Evolutionary conservation across 305 asterid genomes (phyloP).

Genomic region (Fraxinus latifolia): DNA sequence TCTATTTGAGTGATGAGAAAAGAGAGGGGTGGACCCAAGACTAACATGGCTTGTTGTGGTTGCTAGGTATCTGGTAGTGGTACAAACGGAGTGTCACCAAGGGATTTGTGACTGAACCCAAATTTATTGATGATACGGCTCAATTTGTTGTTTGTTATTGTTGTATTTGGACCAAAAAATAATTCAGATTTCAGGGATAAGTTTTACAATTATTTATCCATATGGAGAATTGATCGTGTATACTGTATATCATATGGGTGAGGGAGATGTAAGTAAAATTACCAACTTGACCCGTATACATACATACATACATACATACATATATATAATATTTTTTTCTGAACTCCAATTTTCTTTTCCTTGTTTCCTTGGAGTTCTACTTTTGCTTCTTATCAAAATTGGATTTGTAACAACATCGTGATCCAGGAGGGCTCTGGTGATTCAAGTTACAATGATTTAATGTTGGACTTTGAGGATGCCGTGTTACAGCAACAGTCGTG

Average conservation of each 20-base stretch:
- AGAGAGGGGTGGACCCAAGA: background rate
- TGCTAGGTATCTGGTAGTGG: background rate
- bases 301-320: background rate
- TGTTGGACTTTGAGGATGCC: constrained; percentile 91
- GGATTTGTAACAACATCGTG: constrained; percentile 21
- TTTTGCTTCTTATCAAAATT: constrained; percentile 9
- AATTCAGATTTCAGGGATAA: background rate
- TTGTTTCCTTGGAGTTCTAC: constrained; percentile 1
- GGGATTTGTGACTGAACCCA: background rate
- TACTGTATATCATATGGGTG: background rate
- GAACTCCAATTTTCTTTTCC: constrained; percentile 8
- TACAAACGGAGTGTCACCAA: background rate
- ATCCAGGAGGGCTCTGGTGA: constrained; percentile 48
- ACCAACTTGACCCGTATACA: background rate
- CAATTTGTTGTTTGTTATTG: background rate
- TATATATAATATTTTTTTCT: background rate
- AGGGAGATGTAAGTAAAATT: background rate
- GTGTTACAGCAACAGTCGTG: constrained; percentile 55
- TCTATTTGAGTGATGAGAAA: background rate
- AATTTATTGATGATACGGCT: background rate
- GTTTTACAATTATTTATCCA: background rate
- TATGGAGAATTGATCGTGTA: background rate
- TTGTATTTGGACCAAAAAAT: background rate
- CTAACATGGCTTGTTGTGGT: background rate
- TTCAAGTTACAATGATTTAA: constrained; percentile 70